phyloP scores from a whole-genome alignment of 2,329 filamentous ascomycete species.

The Cordyceps javanica region DNA sequence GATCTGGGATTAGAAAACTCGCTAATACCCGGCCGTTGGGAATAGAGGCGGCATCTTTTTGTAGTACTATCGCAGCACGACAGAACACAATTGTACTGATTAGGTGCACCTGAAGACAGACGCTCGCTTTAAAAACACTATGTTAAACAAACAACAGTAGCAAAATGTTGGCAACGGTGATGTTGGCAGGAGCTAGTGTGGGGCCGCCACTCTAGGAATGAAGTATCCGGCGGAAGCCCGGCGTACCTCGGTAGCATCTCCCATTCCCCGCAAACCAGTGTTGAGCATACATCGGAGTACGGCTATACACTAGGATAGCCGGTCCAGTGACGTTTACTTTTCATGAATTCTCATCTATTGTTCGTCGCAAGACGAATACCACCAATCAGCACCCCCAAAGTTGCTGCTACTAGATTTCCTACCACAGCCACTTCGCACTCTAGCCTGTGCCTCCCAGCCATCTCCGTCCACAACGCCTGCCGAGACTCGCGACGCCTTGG shows the following conservation, averaged over 20 bases:
- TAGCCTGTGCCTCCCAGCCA: neutral
- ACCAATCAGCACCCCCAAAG: neutral
- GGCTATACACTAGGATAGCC: conserved; percentile 10
- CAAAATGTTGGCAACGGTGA: neutral
- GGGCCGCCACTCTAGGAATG: neutral
- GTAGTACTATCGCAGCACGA: no score
- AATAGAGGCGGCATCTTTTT: neutral
- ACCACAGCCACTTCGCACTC: neutral
- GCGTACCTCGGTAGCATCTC: conserved; percentile 1
- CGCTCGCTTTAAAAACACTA: no score
- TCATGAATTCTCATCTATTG: conserved; percentile 1
- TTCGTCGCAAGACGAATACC: conserved; percentile 5
- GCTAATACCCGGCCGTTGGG: neutral
- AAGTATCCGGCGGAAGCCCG: neutral
- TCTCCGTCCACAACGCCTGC: neutral
- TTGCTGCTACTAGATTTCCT: neutral
- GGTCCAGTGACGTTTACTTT: neutral
- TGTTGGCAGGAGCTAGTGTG: neutral
- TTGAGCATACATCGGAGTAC: neutral
- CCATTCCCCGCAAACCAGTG: conserved; percentile 7
- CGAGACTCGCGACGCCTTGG: neutral
- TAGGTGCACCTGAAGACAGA: no score
- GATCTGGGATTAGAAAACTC: neutral
- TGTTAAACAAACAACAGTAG: neutral
- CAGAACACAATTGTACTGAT: neutral